A percentile compares a stretch with the other conserved stretches of the same genome.
These are phyloP conservation scores for Podila epigama DNA, from an alignment of 192 early-diverging fungal genomes.

Conservation along the genomic window DNA sequence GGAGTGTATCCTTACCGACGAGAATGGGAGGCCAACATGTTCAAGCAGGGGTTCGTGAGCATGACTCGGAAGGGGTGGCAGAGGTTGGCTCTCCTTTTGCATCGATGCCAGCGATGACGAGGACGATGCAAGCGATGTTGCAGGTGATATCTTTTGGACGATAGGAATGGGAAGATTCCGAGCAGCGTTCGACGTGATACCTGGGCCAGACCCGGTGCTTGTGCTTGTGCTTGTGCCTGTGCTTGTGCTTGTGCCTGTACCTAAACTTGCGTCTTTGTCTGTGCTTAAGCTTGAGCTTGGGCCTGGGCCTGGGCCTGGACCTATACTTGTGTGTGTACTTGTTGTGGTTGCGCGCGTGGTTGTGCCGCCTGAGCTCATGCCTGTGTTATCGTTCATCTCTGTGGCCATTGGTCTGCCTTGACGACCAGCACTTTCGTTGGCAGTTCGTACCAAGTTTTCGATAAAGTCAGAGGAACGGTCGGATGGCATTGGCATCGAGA, in stretches of 20 bases:
- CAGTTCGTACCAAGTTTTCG: constrained; percentile 5
- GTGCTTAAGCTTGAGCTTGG: too few species aligned
- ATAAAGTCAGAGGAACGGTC: constrained; percentile 22
- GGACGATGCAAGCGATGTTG: not conserved
- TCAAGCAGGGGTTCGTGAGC: not conserved
- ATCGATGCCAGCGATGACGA: not conserved
- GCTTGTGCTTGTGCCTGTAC: too few species aligned
- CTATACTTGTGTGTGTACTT: too few species aligned
- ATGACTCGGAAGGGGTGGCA: not conserved
- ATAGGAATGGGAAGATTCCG: not conserved
- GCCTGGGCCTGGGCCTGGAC: too few species aligned
- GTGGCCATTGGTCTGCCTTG: not conserved
- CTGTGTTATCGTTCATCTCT: not conserved
- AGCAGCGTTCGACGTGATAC: too few species aligned
- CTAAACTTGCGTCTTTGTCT: too few species aligned
- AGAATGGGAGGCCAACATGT: not conserved
- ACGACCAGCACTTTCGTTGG: constrained; percentile 2
- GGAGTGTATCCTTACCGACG: not conserved
- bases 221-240: not conserved
- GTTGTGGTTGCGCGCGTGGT: too few species aligned
- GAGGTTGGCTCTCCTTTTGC: not conserved
- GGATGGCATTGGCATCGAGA: constrained; percentile 1
- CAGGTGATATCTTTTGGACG: not conserved
- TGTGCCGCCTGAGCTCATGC: too few species aligned
- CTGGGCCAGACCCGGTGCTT: too few species aligned